Conservation (phyloP, 306 rosid species). For the Vicia faba region DNA sequence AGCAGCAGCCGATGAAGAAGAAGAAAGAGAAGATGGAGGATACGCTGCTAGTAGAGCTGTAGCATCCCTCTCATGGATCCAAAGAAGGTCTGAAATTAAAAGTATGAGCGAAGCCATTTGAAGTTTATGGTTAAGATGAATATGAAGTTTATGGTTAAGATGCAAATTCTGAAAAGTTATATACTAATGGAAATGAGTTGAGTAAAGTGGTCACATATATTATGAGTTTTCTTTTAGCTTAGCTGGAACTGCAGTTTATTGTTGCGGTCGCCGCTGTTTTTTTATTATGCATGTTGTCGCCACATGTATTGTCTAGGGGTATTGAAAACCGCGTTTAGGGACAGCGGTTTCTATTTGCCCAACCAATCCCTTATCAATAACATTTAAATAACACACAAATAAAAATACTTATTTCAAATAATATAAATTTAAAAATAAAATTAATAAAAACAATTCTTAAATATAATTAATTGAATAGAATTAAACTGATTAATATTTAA, state of each 20-base stretch:
- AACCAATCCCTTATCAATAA: too few species aligned
- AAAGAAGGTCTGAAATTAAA: conserved; percentile 44
- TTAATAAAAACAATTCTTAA: too few species aligned
- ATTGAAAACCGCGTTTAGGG: not conserved
- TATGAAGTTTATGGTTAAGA: not conserved
- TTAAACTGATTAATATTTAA: too few species aligned
- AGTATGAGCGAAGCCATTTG: conserved; percentile 50
- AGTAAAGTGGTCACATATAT: not conserved
- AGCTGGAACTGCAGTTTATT: not conserved
- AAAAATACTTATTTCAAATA: too few species aligned
- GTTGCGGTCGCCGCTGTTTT: too few species aligned
- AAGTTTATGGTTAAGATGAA: not conserved
- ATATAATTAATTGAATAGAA: too few species aligned
- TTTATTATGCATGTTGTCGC: too few species aligned
- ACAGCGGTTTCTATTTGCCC: not conserved
- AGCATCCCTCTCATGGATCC: conserved; percentile 32
- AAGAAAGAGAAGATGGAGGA: conserved; percentile 29
- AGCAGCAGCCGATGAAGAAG: conserved; percentile 25
- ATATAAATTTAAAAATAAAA: too few species aligned
- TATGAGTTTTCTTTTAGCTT: not conserved
- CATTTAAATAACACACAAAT: too few species aligned
- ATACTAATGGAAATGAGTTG: not conserved
- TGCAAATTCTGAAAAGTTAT: not conserved
- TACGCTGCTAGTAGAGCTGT: conserved; percentile 41
- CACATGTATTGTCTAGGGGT: too few species aligned